phyloP scores from a whole-genome alignment of 495 filamentous ascomycete species.

The Daldinia grandis region DNA sequence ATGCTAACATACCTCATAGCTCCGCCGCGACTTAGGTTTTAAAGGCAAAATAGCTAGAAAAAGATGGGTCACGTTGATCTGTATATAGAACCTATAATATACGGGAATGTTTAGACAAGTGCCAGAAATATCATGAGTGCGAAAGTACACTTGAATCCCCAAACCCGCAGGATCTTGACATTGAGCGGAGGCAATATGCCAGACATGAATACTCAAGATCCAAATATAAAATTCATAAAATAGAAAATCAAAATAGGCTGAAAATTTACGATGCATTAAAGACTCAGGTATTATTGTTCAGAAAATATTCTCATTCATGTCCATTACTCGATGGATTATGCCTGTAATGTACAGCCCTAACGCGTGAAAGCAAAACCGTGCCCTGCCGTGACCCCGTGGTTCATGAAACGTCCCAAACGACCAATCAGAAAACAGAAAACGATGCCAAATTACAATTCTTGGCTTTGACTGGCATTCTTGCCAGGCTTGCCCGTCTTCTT shows the following conservation, averaged over 20 bases:
- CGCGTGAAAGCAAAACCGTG: conserved; percentile 79
- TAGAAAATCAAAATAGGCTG: neutral
- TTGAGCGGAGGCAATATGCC: neutral
- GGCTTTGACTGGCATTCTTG: conserved; percentile 90
- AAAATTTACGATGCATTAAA: neutral
- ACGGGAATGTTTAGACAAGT: conserved; percentile 10
- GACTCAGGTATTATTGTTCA: conserved; percentile 38
- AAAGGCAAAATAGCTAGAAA: conserved; percentile 35
- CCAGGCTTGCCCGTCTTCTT: conserved; percentile 97
- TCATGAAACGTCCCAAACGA: conserved; percentile 76
- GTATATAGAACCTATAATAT: conserved; percentile 43
- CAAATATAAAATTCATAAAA: neutral
- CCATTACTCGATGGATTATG: conserved; percentile 74
- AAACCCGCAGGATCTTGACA: neutral
- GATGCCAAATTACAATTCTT: conserved; percentile 78
- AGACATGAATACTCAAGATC: neutral
- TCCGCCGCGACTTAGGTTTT: conserved; percentile 57
- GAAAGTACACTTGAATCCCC: neutral
- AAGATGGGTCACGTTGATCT: conserved; percentile 11
- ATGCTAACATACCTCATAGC: conserved; percentile 42
- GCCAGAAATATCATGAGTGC: neutral
- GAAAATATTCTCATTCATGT: conserved; percentile 64
- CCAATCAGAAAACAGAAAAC: conserved; percentile 71
- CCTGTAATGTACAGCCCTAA: conserved; percentile 88
- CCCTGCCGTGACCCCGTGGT: conserved; percentile 86